Percentiles rank a stretch among this genome's conserved stretches.
phyloP scores from a whole-genome alignment of 352 stramenopile species.

The Globisporangium alternatum region DNA sequence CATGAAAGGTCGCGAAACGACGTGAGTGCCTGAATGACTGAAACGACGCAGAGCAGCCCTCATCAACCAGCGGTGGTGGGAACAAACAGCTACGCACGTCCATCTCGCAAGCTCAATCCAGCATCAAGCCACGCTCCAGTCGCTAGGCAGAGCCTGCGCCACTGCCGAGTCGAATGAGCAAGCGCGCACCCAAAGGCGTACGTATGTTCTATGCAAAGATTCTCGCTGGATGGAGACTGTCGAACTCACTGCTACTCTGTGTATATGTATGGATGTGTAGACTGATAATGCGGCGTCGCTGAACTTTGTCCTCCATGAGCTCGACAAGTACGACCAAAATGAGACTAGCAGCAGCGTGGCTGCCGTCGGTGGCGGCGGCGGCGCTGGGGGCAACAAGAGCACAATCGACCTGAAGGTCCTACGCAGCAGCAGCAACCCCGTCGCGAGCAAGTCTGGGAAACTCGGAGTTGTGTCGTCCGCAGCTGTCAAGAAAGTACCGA shows the following conservation, averaged over 20 bases:
- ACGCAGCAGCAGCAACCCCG: neutral
- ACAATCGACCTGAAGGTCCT: slow-evolving; percentile 10
- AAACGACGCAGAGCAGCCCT: slow-evolving; percentile 4
- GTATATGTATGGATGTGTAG: slow-evolving; percentile 7
- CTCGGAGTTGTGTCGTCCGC: neutral
- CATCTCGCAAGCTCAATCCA: neutral
- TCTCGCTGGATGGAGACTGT: neutral
- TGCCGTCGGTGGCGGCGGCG: slow-evolving; percentile 4
- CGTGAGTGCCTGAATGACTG: slow-evolving; percentile 19
- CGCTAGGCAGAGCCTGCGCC: neutral
- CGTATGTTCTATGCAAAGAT: slow-evolving; percentile 2
- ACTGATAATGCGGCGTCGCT: slow-evolving; percentile 39
- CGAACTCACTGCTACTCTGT: slow-evolving; percentile 5
- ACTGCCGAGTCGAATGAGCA: slow-evolving; percentile 38
- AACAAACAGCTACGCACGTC: neutral
- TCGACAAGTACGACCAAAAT: slow-evolving; percentile 62
- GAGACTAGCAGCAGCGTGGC: neutral
- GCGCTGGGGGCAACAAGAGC: slow-evolving; percentile 1
- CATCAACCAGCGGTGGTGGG: neutral
- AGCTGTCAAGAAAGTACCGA: neutral
- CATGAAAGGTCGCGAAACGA: slow-evolving; percentile 51
- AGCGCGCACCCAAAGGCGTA: slow-evolving; percentile 47
- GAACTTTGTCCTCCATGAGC: slow-evolving; percentile 50
- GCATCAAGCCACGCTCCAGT: neutral
- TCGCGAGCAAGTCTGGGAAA: slow-evolving; percentile 3